phyloP scores from a whole-genome alignment of 805 yeast species.

The Yamadazyma akitaensis region DNA sequence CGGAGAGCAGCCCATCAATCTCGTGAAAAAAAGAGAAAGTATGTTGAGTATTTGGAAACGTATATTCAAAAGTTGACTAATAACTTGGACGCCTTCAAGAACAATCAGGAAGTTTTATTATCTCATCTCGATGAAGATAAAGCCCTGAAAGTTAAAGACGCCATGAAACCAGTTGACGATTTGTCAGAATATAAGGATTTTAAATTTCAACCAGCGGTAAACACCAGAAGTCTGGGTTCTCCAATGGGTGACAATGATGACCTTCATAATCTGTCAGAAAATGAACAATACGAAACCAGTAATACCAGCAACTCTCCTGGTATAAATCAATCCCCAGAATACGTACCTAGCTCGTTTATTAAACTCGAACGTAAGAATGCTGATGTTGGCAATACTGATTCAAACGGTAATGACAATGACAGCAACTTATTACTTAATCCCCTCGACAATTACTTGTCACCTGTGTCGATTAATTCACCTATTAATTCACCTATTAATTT shows the following conservation, averaged over 20 bases:
- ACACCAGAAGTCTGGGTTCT: not conserved
- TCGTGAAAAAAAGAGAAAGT: constrained; percentile 91
- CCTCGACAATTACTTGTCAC: constrained; percentile 34
- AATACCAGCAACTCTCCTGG: not conserved
- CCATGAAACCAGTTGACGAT: constrained; percentile 6
- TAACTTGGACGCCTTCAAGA: constrained; percentile 23
- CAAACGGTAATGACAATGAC: not conserved
- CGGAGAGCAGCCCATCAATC: constrained; percentile 98
- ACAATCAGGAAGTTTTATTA: constrained; percentile 18
- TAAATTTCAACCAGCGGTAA: constrained; percentile 2
- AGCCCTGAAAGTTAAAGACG: not conserved
- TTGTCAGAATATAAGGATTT: constrained; percentile 8
- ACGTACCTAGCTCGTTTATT: not conserved
- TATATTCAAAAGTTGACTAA: constrained; percentile 46
- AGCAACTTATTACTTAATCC: constrained; percentile 3
- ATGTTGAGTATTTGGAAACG: constrained; percentile 78
- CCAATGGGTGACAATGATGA: not conserved
- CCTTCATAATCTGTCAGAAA: not conserved
- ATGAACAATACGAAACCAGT: not conserved
- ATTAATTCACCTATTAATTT: constrained; percentile 38
- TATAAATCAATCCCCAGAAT: not conserved
- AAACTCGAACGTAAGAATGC: not conserved
- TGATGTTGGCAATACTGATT: not conserved
- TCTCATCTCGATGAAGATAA: not conserved
- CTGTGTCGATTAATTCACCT: constrained; percentile 41